phyloP scores from a whole-genome alignment of 2,329 filamentous ascomycete genomes.

The Neodidymelliopsis sp. region DNA sequence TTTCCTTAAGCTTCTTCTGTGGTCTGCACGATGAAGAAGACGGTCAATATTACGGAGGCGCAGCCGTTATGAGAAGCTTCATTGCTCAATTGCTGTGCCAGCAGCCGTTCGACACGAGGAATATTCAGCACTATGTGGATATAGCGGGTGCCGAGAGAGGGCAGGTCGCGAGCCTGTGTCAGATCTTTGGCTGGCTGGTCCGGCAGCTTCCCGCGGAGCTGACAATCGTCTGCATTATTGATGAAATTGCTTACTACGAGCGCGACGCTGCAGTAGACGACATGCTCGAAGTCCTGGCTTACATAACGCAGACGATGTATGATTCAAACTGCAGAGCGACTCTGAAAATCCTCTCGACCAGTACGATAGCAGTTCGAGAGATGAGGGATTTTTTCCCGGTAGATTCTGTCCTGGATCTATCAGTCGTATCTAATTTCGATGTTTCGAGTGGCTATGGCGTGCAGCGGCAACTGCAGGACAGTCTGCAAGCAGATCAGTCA shows the following conservation, averaged over 20 bases:
- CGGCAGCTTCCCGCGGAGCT: background rate
- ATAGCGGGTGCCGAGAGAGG: no score
- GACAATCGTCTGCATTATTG: background rate
- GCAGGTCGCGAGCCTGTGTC: no score
- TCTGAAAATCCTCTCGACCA: background rate
- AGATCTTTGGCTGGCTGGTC: background rate
- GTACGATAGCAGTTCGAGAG: background rate
- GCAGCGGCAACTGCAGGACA: no score
- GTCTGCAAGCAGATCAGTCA: no score
- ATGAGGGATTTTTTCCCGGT: background rate
- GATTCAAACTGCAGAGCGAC: background rate
- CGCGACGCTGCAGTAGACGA: background rate
- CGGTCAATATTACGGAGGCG: no score
- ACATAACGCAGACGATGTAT: background rate
- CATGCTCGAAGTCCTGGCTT: background rate
- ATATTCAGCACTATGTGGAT: no score
- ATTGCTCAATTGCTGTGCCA: no score
- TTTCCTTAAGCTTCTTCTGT: no score
- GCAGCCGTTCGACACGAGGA: no score
- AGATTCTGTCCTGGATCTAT: background rate
- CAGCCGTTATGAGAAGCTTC: no score
- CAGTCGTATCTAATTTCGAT: background rate
- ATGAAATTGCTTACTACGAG: background rate
- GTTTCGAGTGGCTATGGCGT: no score
- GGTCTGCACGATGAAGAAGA: no score